phyloP scores from a whole-genome alignment of 345 rosid genomes.

The Citrus trifoliata region DNA sequence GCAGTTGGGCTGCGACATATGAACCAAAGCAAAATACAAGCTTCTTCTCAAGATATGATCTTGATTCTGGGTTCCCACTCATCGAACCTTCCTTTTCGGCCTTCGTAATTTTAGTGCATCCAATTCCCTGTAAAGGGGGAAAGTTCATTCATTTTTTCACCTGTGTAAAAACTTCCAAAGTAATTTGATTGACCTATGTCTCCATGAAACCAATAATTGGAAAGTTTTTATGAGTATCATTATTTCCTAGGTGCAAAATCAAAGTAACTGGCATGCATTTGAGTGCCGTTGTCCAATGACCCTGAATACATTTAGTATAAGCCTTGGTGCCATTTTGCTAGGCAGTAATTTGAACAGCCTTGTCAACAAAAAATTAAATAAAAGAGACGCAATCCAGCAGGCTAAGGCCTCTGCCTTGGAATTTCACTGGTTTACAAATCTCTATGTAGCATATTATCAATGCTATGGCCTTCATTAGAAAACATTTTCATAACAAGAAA shows the following conservation, averaged over 20 bases:
- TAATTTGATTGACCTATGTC: neutral
- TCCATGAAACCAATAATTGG: neutral
- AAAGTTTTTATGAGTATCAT: neutral
- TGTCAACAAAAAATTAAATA: neutral
- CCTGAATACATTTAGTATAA: neutral
- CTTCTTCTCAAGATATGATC: constrained; percentile 95
- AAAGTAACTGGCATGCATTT: neutral
- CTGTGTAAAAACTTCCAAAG: neutral
- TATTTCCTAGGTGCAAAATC: neutral
- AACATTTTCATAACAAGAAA: neutral
- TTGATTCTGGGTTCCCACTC: constrained; percentile 66
- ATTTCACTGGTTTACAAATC: neutral
- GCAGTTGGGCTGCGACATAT: constrained; percentile 74
- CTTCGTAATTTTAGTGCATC: constrained; percentile 86
- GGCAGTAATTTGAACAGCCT: neutral
- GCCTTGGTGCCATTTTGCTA: neutral
- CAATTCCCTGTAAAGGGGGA: constrained; percentile 59
- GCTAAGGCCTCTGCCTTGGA: neutral
- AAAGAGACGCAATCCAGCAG: neutral
- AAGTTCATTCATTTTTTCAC: neutral
- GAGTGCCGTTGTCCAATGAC: neutral
- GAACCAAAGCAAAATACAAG: constrained; percentile 97
- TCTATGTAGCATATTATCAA: too few species aligned
- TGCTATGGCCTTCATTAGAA: neutral
- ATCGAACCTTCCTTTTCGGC: constrained; percentile 62